Evolutionary conservation across 2,329 filamentous ascomycete genomes (phyloP), one percentile per base, ranked within the genome.

Genomic region (Alternaria sp.): DNA sequence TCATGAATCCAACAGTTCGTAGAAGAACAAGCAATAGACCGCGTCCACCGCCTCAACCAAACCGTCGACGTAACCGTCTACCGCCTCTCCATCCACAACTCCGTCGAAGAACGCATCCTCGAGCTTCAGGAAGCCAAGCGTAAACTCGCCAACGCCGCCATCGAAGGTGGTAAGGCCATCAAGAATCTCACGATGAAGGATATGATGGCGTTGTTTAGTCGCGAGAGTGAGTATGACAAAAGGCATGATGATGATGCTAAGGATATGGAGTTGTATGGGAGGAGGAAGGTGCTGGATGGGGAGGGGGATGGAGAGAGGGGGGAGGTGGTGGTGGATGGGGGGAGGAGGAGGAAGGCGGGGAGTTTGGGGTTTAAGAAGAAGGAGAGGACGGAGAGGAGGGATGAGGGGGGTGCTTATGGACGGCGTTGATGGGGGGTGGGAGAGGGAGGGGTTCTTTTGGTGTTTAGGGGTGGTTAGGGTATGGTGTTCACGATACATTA

Each of bases 11-110:
- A 8, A 10, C 66, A 92, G 87, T 99, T 99, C 76, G 93, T 99
- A 32, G 96, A 99, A 83, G 96, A 99, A 79, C 96, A 99, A 84
- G 96, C 96, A 52, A 99, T 99, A 71, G 96, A 99, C 80, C 93
- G 96, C 58, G 96, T 99, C 25, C 96, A 99, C 78, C 93, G 96
- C n/a, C 90, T 99, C 57, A 98, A 97, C 44, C 96, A 99, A 81
- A 97, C 93, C 1, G 87, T 95, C 44, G 94, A 98, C 76, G 96
- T 99, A 32, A 89, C 95, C 59, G 93, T 99, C 67, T 99, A 97
- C 85, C 96, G 96, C 74, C 88, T 99, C 73, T 97, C 93, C 3
- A 90, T 99, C 65, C 88, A 88, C 69, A 86, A 91, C 69, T 94
- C 91, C 0, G 95, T 99, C 59, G 96, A 99, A 83, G 93, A 95